These are phyloP conservation scores for Boletellus ananas DNA, from an alignment of 768 basidiomycete species.

Conservation along the genomic window DNA sequence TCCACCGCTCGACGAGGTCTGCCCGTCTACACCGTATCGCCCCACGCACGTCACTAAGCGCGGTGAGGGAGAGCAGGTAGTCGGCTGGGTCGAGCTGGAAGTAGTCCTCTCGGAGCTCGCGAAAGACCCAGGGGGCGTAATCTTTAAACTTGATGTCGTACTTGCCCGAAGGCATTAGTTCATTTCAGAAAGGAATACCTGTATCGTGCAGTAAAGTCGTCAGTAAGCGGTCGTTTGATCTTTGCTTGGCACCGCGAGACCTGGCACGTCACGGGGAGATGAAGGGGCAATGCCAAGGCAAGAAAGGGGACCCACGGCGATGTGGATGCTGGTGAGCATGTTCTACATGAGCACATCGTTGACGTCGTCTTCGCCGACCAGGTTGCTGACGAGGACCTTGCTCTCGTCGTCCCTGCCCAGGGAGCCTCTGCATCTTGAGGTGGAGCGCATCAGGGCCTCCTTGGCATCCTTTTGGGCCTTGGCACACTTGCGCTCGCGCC, in stretches of 20 bases:
- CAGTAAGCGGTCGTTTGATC: constrained; percentile 76
- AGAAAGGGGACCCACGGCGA: constrained; percentile 58
- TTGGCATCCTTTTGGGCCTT: constrained; percentile 63
- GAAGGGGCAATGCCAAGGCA: not conserved
- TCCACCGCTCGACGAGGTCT: too few relatives aligned
- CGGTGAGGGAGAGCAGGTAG: constrained; percentile 93
- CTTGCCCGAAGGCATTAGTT: constrained; percentile 93
- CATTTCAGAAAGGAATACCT: constrained; percentile 97
- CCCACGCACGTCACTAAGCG: too few relatives aligned
- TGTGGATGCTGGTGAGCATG: constrained; percentile 98
- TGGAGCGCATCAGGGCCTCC: constrained; percentile 45
- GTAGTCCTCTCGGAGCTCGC: constrained; percentile 87
- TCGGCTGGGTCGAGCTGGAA: constrained; percentile 97
- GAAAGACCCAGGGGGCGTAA: constrained; percentile 98
- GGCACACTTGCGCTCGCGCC: constrained; percentile 75
- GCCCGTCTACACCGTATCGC: too few relatives aligned
- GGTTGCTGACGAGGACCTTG: constrained; percentile 79
- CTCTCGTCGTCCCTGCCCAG: constrained; percentile 41
- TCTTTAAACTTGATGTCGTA: constrained; percentile 99
- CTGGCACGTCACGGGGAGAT: constrained; percentile 36
- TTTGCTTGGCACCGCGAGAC: constrained; percentile 97
- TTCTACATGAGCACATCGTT: constrained; percentile 99
- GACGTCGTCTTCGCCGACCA: constrained; percentile 97
- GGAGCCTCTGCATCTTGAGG: constrained; percentile 22
- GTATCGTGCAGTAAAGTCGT: constrained; percentile 84